Percentiles rank a stretch among this genome's conserved stretches.
phyloP scores from a whole-genome alignment of 2,329 filamentous ascomycete genomes.

The Aspergillus versicolor region DNA sequence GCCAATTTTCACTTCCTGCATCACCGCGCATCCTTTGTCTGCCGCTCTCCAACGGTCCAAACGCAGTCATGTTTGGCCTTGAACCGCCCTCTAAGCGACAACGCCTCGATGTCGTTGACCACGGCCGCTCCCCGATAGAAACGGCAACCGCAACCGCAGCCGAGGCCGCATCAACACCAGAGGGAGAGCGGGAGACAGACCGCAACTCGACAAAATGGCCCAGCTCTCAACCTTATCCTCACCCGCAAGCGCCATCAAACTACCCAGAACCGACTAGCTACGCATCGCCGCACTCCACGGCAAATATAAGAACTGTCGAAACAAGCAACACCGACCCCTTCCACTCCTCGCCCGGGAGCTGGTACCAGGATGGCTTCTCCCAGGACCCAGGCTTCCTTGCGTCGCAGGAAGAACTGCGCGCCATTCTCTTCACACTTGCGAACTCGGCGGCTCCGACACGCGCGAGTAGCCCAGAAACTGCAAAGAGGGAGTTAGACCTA shows the following conservation, averaged over 20 bases:
- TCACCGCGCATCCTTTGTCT: not conserved
- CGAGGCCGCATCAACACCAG: too few relatives aligned
- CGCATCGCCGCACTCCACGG: too few relatives aligned
- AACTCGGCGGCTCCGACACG: conserved; percentile 46
- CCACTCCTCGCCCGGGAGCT: conserved; percentile 16
- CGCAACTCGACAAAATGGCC: too few relatives aligned
- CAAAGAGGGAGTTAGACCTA: conserved; percentile 10
- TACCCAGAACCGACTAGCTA: too few relatives aligned
- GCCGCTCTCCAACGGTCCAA: too few relatives aligned
- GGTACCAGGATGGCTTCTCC: conserved; percentile 31
- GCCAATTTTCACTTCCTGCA: not conserved
- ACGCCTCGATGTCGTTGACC: not conserved
- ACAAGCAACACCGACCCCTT: not conserved
- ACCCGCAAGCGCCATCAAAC: too few relatives aligned
- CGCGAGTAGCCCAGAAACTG: conserved; percentile 34
- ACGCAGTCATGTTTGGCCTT: not conserved
- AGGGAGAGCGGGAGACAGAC: too few relatives aligned
- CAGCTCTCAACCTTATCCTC: too few relatives aligned
- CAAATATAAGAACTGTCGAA: too few relatives aligned
- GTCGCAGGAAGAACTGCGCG: conserved; percentile 47
- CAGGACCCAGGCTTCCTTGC: conserved; percentile 46
- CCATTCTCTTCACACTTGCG: conserved; percentile 46
- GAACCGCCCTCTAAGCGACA: conserved; percentile 14
- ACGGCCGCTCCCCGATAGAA: too few relatives aligned
- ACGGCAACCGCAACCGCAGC: too few relatives aligned